Conservation (phyloP, 805 yeast species). For the Teunomyces atbi region DNA sequence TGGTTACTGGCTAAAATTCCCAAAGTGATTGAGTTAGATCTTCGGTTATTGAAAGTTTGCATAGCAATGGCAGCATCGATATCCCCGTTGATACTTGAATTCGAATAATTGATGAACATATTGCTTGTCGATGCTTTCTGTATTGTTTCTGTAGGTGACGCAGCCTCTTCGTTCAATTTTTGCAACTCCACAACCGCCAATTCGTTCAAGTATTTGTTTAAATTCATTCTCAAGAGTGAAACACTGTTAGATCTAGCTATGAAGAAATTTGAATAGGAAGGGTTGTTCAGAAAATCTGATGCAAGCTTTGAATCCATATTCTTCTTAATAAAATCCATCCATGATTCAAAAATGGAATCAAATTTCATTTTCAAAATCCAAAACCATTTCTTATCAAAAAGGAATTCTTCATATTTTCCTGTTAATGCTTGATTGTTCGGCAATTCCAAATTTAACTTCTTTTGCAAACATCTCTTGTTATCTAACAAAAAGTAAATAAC, state of each 20-base stretch:
- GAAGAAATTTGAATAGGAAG: background rate
- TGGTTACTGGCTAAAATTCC: constrained; percentile 13
- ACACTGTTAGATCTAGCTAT: constrained; percentile 13
- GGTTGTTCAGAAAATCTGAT: constrained; percentile 1
- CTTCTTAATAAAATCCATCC: constrained; percentile 19
- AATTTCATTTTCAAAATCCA: constrained; percentile 22
- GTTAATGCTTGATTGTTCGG: background rate
- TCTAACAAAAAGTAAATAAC: constrained; percentile 48
- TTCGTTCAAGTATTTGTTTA: constrained; percentile 15
- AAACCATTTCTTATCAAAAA: constrained; percentile 26
- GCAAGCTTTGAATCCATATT: constrained; percentile 6
- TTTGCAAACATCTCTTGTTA: constrained; percentile 14
- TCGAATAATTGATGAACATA: constrained; percentile 9
- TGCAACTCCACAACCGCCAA: constrained; percentile 11
- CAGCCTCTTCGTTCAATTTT: constrained; percentile 6
- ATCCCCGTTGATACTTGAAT: constrained; percentile 7
- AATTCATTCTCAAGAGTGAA: constrained; percentile 13
- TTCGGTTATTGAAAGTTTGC: constrained; percentile 4
- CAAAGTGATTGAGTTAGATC: constrained; percentile 22
- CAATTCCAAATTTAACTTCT: constrained; percentile 5
- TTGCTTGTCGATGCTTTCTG: background rate
- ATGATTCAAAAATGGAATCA: constrained; percentile 22
- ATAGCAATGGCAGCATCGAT: constrained; percentile 6
- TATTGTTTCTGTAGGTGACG: background rate
- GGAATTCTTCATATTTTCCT: constrained; percentile 16